Conservation (phyloP, 1,284 basidiomycete genomes). For the Cutaneotrichosporon mucoides region DNA sequence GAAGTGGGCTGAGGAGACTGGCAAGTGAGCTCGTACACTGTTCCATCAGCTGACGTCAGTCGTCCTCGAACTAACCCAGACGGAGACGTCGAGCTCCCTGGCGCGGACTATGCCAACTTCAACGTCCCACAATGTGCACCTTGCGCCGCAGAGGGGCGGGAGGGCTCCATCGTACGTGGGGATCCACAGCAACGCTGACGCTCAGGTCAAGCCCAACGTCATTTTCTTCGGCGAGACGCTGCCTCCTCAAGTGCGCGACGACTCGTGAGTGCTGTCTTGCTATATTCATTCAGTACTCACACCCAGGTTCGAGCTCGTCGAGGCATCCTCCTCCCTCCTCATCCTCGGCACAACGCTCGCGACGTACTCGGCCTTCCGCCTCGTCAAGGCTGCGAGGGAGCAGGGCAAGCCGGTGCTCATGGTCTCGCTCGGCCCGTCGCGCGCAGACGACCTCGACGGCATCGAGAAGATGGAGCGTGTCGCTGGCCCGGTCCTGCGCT, state of each 20-base stretch:
- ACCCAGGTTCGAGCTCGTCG: slow-evolving; percentile 60
- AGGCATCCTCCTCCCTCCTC: slow-evolving; percentile 63
- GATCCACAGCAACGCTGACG: too few relatives aligned
- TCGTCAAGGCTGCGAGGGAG: slow-evolving; percentile 75
- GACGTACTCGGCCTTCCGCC: slow-evolving; percentile 82
- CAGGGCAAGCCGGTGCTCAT: slow-evolving; percentile 70
- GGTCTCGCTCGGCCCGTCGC: slow-evolving; percentile 78
- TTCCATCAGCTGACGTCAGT: slow-evolving; percentile 18
- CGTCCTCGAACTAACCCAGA: slow-evolving; percentile 81
- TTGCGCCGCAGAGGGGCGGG: slow-evolving; percentile 55
- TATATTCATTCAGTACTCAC: too few relatives aligned
- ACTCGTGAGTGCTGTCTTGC: slow-evolving; percentile 57
- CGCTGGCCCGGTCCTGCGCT: slow-evolving; percentile 64
- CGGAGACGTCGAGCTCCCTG: slow-evolving; percentile 82
- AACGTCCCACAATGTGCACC: slow-evolving; percentile 68
- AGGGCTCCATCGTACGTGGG: slow-evolving; percentile 4
- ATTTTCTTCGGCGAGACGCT: slow-evolving; percentile 86
- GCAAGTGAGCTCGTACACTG: slow-evolving; percentile 37
- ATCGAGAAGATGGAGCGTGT: slow-evolving; percentile 72
- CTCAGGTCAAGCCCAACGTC: slow-evolving; percentile 68
- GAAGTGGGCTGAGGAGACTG: slow-evolving; percentile 62
- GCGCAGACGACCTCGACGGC: slow-evolving; percentile 68
- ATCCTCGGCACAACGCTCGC: slow-evolving; percentile 83
- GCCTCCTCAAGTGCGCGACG: slow-evolving; percentile 57
- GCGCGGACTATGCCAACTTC: slow-evolving; percentile 69